Evolutionary conservation across 2,329 filamentous ascomycete genomes (phyloP).

Genomic region (Chalaropsis thielavioides): DNA sequence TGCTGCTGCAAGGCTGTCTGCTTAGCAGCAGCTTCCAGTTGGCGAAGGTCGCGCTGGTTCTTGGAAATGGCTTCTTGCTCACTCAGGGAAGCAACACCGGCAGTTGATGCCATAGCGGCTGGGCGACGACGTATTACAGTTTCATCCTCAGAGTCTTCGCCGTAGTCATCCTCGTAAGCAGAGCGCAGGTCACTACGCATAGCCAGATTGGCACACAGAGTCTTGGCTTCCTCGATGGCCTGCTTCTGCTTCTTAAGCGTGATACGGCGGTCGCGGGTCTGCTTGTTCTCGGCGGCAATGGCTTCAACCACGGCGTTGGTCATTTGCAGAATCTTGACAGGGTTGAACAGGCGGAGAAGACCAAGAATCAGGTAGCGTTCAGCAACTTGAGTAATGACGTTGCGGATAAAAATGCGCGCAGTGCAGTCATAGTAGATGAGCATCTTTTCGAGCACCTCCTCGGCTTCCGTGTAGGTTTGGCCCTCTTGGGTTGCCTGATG

Average conservation of each 20-base stretch:
- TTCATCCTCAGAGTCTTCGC: conserved; percentile 16
- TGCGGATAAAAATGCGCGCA: conserved; percentile 37
- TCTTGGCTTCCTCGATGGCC: conserved; percentile 37
- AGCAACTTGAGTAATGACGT: conserved; percentile 38
- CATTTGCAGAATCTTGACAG: conserved; percentile 37
- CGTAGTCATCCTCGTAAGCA: conserved; percentile 22
- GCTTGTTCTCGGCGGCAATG: conserved; percentile 39
- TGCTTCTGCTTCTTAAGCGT: conserved; percentile 35
- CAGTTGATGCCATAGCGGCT: conserved; percentile 1
- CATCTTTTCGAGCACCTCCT: conserved; percentile 42
- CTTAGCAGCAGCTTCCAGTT: conserved; percentile 1
- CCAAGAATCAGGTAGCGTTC: conserved; percentile 38
- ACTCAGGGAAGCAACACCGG: neutral
- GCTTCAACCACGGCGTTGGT: conserved; percentile 31
- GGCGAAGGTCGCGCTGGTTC: neutral
- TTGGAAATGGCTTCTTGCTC: neutral
- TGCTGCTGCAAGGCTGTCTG: neutral
- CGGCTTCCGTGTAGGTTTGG: conserved; percentile 34
- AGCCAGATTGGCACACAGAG: conserved; percentile 35
- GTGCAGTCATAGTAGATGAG: conserved; percentile 40
- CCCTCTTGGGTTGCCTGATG: conserved; percentile 30
- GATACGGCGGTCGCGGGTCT: conserved; percentile 35
- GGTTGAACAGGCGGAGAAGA: conserved; percentile 38
- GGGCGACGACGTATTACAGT: conserved; percentile 10
- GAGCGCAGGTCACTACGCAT: conserved; percentile 38